A percentile compares a stretch with the other conserved stretches of the same genome.
Evolutionary conservation across 495 filamentous ascomycete genomes (phyloP).

Genomic region (Saxophila tyrrhenica): DNA sequence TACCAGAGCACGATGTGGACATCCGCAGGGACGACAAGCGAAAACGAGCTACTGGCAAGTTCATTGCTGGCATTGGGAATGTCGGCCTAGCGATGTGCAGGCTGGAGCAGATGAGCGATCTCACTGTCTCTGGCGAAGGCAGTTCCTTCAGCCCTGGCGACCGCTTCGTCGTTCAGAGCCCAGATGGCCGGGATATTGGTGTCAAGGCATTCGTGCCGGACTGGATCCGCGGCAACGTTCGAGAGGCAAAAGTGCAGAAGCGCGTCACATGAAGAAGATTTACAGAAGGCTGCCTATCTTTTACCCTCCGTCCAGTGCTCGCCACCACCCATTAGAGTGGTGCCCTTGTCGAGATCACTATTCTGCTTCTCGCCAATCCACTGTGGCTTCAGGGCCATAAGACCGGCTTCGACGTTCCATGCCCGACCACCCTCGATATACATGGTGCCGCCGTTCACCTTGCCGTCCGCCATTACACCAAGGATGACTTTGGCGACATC

Average conservation of each 20-base stretch:
- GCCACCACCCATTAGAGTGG: slow-evolving; percentile 15
- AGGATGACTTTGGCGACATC: slow-evolving; percentile 37
- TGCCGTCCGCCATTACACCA: not conserved
- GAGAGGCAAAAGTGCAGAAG: slow-evolving; percentile 14
- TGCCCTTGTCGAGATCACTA: slow-evolving; percentile 8
- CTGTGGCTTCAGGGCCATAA: not conserved
- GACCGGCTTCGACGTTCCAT: slow-evolving; percentile 9
- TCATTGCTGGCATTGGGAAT: slow-evolving; percentile 64
- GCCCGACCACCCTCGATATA: slow-evolving; percentile 7
- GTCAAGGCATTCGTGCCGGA: slow-evolving; percentile 79
- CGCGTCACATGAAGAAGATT: slow-evolving; percentile 13
- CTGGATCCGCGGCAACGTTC: slow-evolving; percentile 41
- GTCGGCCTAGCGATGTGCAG: slow-evolving; percentile 81
- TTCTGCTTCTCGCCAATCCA: slow-evolving; percentile 16
- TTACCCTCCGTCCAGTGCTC: slow-evolving; percentile 8
- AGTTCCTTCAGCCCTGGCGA: slow-evolving; percentile 40
- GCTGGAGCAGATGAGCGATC: slow-evolving; percentile 77
- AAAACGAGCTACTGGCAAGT: slow-evolving; percentile 65
- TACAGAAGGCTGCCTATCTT: too few relatives aligned
- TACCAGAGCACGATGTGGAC: slow-evolving; percentile 10
- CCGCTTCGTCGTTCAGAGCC: slow-evolving; percentile 41
- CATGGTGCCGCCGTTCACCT: slow-evolving; percentile 11
- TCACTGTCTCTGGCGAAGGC: slow-evolving; percentile 51
- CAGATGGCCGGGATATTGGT: slow-evolving; percentile 37
- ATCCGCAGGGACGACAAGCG: slow-evolving; percentile 30